Base-by-base conservation (phyloP, 805 yeast species). In the Tetrapisispora phaffii region DNA sequence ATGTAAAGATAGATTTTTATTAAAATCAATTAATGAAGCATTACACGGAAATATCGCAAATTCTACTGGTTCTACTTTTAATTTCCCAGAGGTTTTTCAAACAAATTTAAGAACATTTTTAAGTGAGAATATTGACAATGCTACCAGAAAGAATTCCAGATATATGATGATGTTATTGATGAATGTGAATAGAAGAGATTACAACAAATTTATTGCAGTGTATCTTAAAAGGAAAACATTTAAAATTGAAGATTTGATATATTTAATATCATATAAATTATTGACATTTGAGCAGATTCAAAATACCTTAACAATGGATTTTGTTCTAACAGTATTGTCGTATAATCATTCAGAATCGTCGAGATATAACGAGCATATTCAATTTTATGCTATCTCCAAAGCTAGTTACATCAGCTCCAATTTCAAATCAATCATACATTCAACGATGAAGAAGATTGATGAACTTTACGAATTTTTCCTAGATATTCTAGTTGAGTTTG, bases 151-250 rank as follows among this genome's bases (percentile, higher is more conserved):
- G 21, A 44, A 37, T 16, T 47, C 53, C 9, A 54, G 60, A 36
- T 47, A 47, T 15, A 52, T 50, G 36, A 42, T 63, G 34, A 39
- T 55, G 15, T 44, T 58, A 10, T 48, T 62, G 21, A 57, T 53
- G 55, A 41, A 46, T 15, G 43, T 54, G 1, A 53, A 52, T 34
- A 32, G 31, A 8, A 50, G 55, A 33, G 66, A 63, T 10, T 61
- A 63, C 41, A 57, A 54, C 39, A 63, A 62, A 34, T 59, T 56
- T 39, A 52, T 62, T 58, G 53, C 66, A 1, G 53, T 63, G 15
- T 61, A 50, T 42, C 47, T 63, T 38, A 63, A 62, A 40, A 51
- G 65, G 23, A 59, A 57, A 45, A 52, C 51, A 43, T 59, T 57
- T 29, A 49, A 50, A 12, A 36, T 45, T 10, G 43, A 45, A 7